Evolutionary conservation across 441 rosid species (phyloP).

Genomic region (Eruca vesicaria): DNA sequence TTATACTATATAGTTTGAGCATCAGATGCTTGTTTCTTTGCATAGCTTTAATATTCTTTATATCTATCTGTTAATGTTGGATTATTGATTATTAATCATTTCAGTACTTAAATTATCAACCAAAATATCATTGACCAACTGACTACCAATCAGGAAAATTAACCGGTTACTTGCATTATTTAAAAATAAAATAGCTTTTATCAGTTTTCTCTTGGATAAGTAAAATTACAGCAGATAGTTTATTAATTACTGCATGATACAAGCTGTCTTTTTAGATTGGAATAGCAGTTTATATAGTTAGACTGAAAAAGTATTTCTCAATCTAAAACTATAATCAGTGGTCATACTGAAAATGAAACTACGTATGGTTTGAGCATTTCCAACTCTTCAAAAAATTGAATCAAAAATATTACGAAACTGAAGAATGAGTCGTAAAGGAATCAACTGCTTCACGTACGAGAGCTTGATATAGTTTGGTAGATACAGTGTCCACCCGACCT

Average conservation of each 20-base stretch:
- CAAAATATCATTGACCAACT: neutral
- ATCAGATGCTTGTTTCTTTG: slow-evolving; percentile 24
- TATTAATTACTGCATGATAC: neutral
- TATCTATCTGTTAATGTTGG: neutral
- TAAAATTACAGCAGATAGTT: neutral
- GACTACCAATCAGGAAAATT: neutral
- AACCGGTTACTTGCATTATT: slow-evolving; percentile 2
- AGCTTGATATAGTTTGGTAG: slow-evolving; percentile 12
- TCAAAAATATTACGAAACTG: no score
- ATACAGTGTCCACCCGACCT: neutral
- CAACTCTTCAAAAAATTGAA: slow-evolving; percentile 5
- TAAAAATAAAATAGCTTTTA: neutral
- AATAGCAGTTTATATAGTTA: neutral
- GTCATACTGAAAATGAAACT: neutral
- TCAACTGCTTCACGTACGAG: slow-evolving; percentile 11
- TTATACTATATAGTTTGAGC: neutral
- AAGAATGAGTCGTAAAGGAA: slow-evolving; percentile 13
- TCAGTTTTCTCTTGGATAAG: neutral
- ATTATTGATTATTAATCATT: neutral
- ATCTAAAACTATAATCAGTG: neutral
- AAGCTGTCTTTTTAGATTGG: neutral
- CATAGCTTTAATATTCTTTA: neutral
- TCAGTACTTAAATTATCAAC: neutral
- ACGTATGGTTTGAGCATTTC: slow-evolving; percentile 4
- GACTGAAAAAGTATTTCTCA: neutral